phyloP scores from a whole-genome alignment of 2,329 filamentous ascomycete genomes.

The Fusarium anguioides region DNA sequence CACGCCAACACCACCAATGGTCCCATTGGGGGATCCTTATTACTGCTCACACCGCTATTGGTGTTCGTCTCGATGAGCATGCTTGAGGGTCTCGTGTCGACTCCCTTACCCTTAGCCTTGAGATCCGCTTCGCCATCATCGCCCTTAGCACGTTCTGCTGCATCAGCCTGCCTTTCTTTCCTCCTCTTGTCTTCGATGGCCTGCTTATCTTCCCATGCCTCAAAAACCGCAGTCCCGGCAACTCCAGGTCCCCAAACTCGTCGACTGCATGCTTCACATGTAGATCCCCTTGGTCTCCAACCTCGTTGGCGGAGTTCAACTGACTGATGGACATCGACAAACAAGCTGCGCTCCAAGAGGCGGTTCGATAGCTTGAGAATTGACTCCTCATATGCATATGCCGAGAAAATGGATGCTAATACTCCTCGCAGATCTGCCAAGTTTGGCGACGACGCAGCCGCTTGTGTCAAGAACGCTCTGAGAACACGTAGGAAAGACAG shows the following conservation, averaged over 20 bases:
- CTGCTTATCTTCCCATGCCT: slow-evolving; percentile 79
- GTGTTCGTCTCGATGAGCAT: slow-evolving; percentile 51
- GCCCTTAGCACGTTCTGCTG: slow-evolving; percentile 54
- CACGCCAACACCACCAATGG: slow-evolving; percentile 76
- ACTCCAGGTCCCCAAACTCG: slow-evolving; percentile 91
- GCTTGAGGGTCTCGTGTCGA: slow-evolving; percentile 55
- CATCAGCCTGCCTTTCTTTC: slow-evolving; percentile 55
- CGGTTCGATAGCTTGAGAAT: slow-evolving; percentile 87
- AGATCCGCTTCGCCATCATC: slow-evolving; percentile 47
- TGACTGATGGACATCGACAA: slow-evolving; percentile 81
- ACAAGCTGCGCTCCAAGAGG: slow-evolving; percentile 88
- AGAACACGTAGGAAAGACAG: slow-evolving; percentile 89
- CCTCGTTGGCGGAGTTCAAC: slow-evolving; percentile 81
- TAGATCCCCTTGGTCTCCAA: slow-evolving; percentile 88
- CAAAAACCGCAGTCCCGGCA: slow-evolving; percentile 76
- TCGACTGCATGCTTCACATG: slow-evolving; percentile 86
- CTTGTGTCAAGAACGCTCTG: slow-evolving; percentile 86
- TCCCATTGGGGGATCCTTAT: slow-evolving; percentile 65
- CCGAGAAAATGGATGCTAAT: slow-evolving; percentile 89
- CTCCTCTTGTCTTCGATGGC: slow-evolving; percentile 59
- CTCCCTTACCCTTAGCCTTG: slow-evolving; percentile 59
- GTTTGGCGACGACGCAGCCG: slow-evolving; percentile 83
- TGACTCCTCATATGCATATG: slow-evolving; percentile 94
- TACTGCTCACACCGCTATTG: slow-evolving; percentile 12
- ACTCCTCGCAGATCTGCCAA: slow-evolving; percentile 88